Base-by-base conservation (phyloP, 2,329 filamentous ascomycete genomes). In the Colletotrichum sp. region DNA sequence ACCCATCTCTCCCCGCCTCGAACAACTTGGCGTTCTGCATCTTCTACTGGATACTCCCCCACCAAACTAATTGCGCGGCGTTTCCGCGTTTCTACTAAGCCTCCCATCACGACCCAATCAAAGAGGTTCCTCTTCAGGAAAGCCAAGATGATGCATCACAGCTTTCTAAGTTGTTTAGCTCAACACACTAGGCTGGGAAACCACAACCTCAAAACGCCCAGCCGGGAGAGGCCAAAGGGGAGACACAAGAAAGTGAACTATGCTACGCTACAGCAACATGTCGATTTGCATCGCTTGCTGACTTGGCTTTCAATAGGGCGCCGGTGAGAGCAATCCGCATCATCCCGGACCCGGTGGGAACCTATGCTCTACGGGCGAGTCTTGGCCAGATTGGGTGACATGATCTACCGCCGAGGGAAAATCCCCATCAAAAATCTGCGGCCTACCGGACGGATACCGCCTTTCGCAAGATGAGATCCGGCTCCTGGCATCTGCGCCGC, bases 371-470 rank as follows among this genome's bases (percentile, higher is more conserved):
- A 52, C 43, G 43, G 43, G 43, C n/a, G 43, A n/a, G 24, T 72
- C 72, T 75, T 68, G 68, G 72, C 72, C 68, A 74, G 72, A 67
- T 74, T 75, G 52, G 72, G 68, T 72, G 69, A 28, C 63, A 75
- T 65, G 70, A 75, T 75, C 73, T 52, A 65, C 70, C 70, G 70
- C 73, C 70, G 55, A 73, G 69, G 26, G 10, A 36, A 57, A 65
- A 36, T 43, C 68, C 21, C 30, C 52, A 61, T 67, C 16, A 30
- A 24, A 61, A 24, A 61, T 61, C 24, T 26, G 55, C 48, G 24
- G 36, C 16, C 65, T 14, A 57, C 21, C 39, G 26, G 13, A 48
- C 43, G 32, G 14, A 60, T 39, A 18, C 64, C 10, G 24, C 28
- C 28, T 32, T 1, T 28, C 7, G 55, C 67, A 34, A 28, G 34